Base-by-base conservation (phyloP, 768 basidiomycete species). In the Rhodotorula toruloides region DNA sequence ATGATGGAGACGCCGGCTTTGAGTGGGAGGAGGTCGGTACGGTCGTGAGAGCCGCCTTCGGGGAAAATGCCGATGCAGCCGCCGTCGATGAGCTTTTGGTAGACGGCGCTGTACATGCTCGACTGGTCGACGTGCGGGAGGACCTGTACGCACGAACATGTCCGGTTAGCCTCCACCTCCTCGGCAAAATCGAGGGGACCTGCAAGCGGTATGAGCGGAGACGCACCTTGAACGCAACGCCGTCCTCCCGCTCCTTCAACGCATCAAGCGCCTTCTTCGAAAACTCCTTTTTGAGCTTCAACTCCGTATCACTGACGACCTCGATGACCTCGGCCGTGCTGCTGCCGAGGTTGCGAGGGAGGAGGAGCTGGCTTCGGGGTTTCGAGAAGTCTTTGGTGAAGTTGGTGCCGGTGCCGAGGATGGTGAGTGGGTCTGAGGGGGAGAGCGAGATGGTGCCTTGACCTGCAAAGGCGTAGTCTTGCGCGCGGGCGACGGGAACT, bases 1-100 rank as follows among this genome's bases (percentile, higher is more conserved):
- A 99, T 98, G 73, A 98, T 84, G 3, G 92, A 89, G 42, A 98
- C 93, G 9, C 96, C 96, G 36, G 96, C 96, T 79, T 99, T 99
- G 46, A 99, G 83, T 4, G 96, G 96, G 27, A 98, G 84, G 55
- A 98, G 83, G 78, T 98, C 92, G 14, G 90, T 93, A 46, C 96
- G 87, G 78, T 99, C 96, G 77, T 99, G 96, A 64, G 93, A 97
- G 61, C 96, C 96, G 72, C 96, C 94, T 86, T 98, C 96, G 44
- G 96, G 96, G 76, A 98, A 98, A 70, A 99, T 97, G 52, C 96
- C 93, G 67, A 99, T 93, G 70, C 87, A 86, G 21, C 91, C 91
- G 14, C 90, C 90, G 62, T 87, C 84, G 62, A 85, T 89, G 61
- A 98, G 79, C 61, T 85, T 84, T 75, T 90, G 82, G 77, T 96